Conservation (phyloP, 2,329 filamentous ascomycete genomes). For the Aspergillus sp. region DNA sequence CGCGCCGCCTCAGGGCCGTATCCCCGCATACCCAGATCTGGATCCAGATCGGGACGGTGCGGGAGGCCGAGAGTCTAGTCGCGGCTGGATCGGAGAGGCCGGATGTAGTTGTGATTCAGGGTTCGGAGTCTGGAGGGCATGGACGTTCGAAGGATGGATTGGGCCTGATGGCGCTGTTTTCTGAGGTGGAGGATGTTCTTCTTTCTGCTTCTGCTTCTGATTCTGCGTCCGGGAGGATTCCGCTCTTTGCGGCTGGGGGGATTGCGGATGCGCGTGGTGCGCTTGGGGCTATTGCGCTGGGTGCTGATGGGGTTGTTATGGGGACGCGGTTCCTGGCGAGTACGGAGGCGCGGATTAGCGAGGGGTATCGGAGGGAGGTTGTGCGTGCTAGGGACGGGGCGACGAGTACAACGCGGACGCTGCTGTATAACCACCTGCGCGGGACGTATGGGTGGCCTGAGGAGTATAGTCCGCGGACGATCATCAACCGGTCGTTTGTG, state of each 20-base stretch:
- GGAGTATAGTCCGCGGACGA: slow-evolving; percentile 58
- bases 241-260: slow-evolving; percentile 55
- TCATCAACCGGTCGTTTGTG: slow-evolving; percentile 57
- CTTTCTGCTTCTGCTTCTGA: too few species aligned
- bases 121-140: slow-evolving; percentile 57
- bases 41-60: slow-evolving; percentile 56
- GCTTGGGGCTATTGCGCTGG: slow-evolving; percentile 52
- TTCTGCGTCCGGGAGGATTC: slow-evolving; percentile 37
- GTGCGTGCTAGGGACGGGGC: slow-evolving; percentile 54
- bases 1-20: slow-evolving; percentile 41
- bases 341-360: slow-evolving; percentile 51
- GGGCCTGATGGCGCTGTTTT: slow-evolving; percentile 51
- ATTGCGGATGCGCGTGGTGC: slow-evolving; percentile 55
- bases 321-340: slow-evolving; percentile 64
- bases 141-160: slow-evolving; percentile 50
- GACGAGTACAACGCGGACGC: slow-evolving; percentile 50
- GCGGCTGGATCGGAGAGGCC: slow-evolving; percentile 36
- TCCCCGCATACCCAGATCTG: slow-evolving; percentile 51
- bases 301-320: slow-evolving; percentile 58
- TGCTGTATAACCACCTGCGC: slow-evolving; percentile 56
- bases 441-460: slow-evolving; percentile 62
- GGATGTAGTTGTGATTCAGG: slow-evolving; percentile 57
- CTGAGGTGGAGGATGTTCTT: slow-evolving; percentile 49
- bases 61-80: slow-evolving; percentile 48
- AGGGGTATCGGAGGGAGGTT: slow-evolving; percentile 55